Evolutionary conservation across 2,329 filamentous ascomycete genomes (phyloP).

Genomic region (Talaromyces sp.): DNA sequence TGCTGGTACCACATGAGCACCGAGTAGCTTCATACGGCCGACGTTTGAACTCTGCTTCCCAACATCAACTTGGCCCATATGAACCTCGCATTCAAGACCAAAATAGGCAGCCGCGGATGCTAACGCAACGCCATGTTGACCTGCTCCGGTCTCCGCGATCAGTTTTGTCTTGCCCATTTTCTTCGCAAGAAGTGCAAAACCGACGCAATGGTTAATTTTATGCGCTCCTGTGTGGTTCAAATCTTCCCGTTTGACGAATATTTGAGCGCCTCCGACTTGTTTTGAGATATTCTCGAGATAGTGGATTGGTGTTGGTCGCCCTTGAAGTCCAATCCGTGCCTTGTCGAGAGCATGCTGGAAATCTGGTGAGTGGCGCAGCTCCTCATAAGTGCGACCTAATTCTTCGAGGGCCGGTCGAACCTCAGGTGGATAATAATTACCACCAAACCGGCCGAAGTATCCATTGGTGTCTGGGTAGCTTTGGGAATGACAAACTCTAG

Average conservation of each 20-base stretch:
- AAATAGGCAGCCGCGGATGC: constrained; percentile 75
- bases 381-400: constrained; percentile 11
- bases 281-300: constrained; percentile 52
- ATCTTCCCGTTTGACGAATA: constrained; percentile 74
- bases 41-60: constrained; percentile 62
- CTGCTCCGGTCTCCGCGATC: constrained; percentile 85
- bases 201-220: constrained; percentile 92
- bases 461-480: constrained; percentile 8
- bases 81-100: constrained; percentile 86
- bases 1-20: not conserved
- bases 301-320: constrained; percentile 27
- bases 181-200: constrained; percentile 63
- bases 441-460: constrained; percentile 8
- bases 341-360: constrained; percentile 10
- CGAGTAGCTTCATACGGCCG: not conserved
- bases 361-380: constrained; percentile 12
- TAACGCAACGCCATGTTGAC: constrained; percentile 85
- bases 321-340: constrained; percentile 13
- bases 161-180: constrained; percentile 78
- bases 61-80: constrained; percentile 88
- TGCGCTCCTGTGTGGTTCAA: constrained; percentile 87
- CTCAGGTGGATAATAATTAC: constrained; percentile 12
- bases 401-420: constrained; percentile 13
- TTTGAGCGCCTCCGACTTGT: constrained; percentile 55
- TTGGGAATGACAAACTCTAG: not conserved